Evolutionary conservation across 345 rosid genomes (phyloP), one percentile per base, ranked within the genome.

Genomic region (Eucalyptus pauciflora): DNA sequence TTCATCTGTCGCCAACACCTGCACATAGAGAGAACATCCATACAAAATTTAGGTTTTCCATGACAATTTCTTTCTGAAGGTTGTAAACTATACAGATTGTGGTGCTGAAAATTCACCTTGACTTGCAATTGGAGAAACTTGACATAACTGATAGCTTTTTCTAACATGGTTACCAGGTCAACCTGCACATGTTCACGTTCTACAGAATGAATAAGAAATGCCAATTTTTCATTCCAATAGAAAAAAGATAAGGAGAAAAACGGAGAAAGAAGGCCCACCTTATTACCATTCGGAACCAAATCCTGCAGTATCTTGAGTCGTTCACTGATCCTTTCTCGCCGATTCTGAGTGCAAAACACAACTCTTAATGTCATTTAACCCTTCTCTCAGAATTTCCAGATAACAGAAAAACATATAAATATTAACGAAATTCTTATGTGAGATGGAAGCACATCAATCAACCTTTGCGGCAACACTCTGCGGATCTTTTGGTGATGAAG

Each of bases 401-500:
- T 37, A 41, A 37, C 37, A 76, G 25, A 37, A 76, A 76, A 76
- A 76, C 46, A 10, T 33, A 37, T 20, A 43, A 76, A 41, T 71
- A 71, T 20, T 37, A 76, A 76, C 48, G 83, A 76, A 76, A 76
- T 10, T 71, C 27, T 37, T 76, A 18, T 58, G 60, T 87, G 76
- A 20, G 64, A 27, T 45, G 83, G 83, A 76, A 76, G 46, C 83
- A 76, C 83, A 60, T 62, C 54, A 89, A 76, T 89, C 88, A 90
- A 97, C 99, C 99, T 96, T 97, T 86, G 99, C 99, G 50, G 99
- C 99, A 89, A 96, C 91, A 89, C 99, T 97, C 90, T 97, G 99
- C 2, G 98, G 98, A 87, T 96, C 99, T 91, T 95, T 97, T 11
- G 96, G 89, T 87, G 96, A 87, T 86, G 92, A 86, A 54, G 93